Percentiles rank a stretch among this genome's conserved stretches.
Conservation (phyloP, 208 protist genomes). For the Jaenimonas drosophilae region DNA sequence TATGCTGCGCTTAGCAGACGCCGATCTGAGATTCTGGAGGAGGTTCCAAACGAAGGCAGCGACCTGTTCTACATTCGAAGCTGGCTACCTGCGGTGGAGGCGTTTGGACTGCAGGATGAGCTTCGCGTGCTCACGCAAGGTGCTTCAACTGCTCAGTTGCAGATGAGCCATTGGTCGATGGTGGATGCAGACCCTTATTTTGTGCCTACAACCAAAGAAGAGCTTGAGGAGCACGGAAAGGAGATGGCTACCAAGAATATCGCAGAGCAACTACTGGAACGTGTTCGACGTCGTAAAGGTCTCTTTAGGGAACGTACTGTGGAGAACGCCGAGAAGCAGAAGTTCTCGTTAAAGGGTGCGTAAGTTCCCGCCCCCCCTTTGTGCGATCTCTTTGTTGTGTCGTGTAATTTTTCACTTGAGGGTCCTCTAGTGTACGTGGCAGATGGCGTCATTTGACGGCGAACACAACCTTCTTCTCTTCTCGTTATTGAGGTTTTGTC, state of each 20-base stretch:
- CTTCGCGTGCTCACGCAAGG: constrained; percentile 92
- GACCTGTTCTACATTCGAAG: constrained; percentile 93
- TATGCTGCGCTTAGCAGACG: constrained; percentile 85
- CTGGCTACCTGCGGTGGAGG: constrained; percentile 94
- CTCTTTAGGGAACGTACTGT: constrained; percentile 77
- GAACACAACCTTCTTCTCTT: no score
- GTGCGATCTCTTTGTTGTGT: no score
- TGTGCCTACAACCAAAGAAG: constrained; percentile 94
- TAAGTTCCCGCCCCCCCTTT: no score
- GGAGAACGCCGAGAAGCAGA: constrained; percentile 84
- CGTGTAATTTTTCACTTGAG: no score
- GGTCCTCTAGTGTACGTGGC: no score
- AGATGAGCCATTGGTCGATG: constrained; percentile 91
- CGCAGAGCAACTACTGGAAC: constrained; percentile 72
- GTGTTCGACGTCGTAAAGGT: constrained; percentile 79
- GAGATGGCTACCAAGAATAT: constrained; percentile 86
- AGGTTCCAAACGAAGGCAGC: constrained; percentile 96
- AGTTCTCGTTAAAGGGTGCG: constrained; percentile 84
- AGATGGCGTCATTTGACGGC: no score
- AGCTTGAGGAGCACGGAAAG: constrained; percentile 93
- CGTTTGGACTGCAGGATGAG: constrained; percentile 96
- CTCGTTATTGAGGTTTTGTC: no score
- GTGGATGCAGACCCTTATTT: constrained; percentile 96
- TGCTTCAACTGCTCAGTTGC: constrained; percentile 92
- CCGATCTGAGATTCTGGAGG: constrained; percentile 88